These are phyloP conservation scores for Rhynchosporium agropyri DNA, from an alignment of 2,329 filamentous ascomycete species.

Conservation along the genomic window DNA sequence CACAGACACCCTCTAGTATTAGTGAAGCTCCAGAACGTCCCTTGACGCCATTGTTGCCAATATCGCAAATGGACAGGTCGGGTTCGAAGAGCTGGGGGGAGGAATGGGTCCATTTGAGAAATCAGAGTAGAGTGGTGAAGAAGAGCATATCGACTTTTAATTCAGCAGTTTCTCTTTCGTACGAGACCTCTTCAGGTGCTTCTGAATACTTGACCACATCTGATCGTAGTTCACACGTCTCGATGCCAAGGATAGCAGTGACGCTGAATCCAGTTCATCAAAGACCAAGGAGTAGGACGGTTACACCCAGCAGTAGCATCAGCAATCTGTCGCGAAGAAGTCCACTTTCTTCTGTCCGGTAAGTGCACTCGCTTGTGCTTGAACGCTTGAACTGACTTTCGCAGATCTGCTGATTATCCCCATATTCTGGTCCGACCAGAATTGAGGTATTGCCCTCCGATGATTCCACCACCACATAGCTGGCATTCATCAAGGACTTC, in stretches of 20 bases:
- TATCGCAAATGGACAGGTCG: constrained; percentile 8
- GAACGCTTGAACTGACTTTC: constrained; percentile 19
- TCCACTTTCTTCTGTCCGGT: constrained; percentile 37
- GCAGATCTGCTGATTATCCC: constrained; percentile 35
- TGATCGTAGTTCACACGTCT: constrained; percentile 25
- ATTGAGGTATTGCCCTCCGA: constrained; percentile 33
- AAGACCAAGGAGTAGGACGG: constrained; percentile 22
- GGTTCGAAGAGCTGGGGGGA: constrained; percentile 30
- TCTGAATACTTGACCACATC: constrained; percentile 26
- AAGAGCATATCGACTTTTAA: constrained; percentile 27
- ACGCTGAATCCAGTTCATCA: constrained; percentile 13
- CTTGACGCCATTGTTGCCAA: constrained; percentile 24
- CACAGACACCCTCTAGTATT: constrained; percentile 19
- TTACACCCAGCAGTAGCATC: constrained; percentile 39
- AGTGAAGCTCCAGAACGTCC: constrained; percentile 25
- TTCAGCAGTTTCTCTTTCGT: constrained; percentile 33
- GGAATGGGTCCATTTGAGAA: constrained; percentile 33
- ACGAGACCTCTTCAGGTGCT: constrained; percentile 23
- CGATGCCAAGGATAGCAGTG: constrained; percentile 18
- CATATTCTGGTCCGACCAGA: constrained; percentile 33
- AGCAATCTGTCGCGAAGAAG: constrained; percentile 35
- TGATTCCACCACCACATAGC: constrained; percentile 33
- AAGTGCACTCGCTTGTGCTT: constrained; percentile 5
- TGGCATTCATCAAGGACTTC: constrained; percentile 31
- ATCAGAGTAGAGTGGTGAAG: constrained; percentile 12